Evolutionary conservation across 352 stramenopile species (phyloP).

Genomic region (Globisporangium viniferum): DNA sequence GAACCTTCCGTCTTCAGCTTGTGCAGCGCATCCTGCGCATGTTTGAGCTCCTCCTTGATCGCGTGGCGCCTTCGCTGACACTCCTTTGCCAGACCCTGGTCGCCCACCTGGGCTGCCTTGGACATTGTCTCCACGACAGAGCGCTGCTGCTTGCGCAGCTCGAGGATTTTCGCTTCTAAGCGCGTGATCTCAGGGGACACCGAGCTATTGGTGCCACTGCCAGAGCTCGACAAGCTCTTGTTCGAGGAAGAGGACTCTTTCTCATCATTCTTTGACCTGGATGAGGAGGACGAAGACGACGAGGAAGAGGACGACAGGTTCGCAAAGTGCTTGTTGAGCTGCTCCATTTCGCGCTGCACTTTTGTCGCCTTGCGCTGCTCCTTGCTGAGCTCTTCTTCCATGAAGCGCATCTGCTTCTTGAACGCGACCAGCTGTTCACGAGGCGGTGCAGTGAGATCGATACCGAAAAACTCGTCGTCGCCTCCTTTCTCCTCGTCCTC

Average conservation of each 20-base stretch:
- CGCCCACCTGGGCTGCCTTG: conserved; percentile 65
- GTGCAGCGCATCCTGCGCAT: conserved; percentile 65
- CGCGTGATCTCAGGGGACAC: conserved; percentile 48
- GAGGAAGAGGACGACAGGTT: conserved; percentile 39
- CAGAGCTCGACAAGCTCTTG: conserved; percentile 27
- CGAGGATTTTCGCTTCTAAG: conserved; percentile 69
- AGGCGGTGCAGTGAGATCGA: conserved; percentile 58
- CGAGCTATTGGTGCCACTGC: conserved; percentile 22
- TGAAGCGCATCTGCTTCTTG: conserved; percentile 63
- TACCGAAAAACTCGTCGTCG: conserved; percentile 75
- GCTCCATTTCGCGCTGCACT: conserved; percentile 83
- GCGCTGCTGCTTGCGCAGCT: conserved; percentile 76
- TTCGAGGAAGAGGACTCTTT: conserved; percentile 24
- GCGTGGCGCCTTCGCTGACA: conserved; percentile 65
- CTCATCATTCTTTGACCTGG: conserved; percentile 21
- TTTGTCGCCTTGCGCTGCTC: conserved; percentile 71
- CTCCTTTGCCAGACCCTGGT: conserved; percentile 75
- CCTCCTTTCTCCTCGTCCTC: conserved; percentile 49
- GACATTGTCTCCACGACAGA: conserved; percentile 67
- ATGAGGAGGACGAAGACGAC: conserved; percentile 19
- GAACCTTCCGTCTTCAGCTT: conserved; percentile 47
- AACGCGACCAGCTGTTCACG: conserved; percentile 55
- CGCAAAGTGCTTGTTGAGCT: conserved; percentile 73
- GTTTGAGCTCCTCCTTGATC: conserved; percentile 77
- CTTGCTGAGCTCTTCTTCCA: conserved; percentile 81